These are phyloP conservation scores for Trichoderma pleuroti DNA, from an alignment of 2,329 filamentous ascomycete species.

Conservation along the genomic window DNA sequence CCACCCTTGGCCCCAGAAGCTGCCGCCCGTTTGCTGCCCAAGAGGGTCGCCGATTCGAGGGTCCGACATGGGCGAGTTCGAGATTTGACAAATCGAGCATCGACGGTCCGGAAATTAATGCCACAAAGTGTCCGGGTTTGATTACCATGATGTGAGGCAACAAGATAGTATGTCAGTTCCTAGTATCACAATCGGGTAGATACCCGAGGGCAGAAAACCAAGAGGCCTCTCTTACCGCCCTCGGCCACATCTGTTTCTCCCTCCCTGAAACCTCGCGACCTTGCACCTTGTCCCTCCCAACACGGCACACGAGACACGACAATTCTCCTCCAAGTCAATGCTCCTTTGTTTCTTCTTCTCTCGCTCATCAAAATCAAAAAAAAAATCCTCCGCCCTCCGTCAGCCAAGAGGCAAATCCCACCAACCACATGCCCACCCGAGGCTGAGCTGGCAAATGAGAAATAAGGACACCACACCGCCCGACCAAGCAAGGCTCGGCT, in stretches of 20 bases:
- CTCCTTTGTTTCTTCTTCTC: not conserved
- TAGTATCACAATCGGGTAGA: too few relatives aligned
- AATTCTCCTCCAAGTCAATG: not conserved
- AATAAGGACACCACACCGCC: not conserved
- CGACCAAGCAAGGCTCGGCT: not conserved
- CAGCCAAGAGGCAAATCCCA: not conserved
- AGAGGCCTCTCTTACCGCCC: not conserved
- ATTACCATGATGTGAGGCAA: not conserved
- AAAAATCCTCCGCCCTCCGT: too few relatives aligned
- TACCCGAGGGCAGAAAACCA: not conserved
- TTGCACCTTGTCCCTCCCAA: not conserved
- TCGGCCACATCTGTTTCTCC: slow-evolving; percentile 10
- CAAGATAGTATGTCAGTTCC: not conserved
- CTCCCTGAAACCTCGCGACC: not conserved
- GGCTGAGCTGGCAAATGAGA: not conserved
- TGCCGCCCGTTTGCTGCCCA: slow-evolving; percentile 14
- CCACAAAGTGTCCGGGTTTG: not conserved
- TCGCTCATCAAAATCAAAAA: not conserved
- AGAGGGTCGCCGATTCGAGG: slow-evolving; percentile 13
- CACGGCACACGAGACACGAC: not conserved
- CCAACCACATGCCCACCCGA: not conserved
- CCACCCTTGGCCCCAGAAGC: not conserved
- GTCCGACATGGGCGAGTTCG: not conserved
- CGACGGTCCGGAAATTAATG: not conserved
- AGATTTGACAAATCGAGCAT: not conserved